These are phyloP conservation scores for Raffaelea albimanens DNA, from an alignment of 2,329 filamentous ascomycete genomes.

Conservation along the genomic window DNA sequence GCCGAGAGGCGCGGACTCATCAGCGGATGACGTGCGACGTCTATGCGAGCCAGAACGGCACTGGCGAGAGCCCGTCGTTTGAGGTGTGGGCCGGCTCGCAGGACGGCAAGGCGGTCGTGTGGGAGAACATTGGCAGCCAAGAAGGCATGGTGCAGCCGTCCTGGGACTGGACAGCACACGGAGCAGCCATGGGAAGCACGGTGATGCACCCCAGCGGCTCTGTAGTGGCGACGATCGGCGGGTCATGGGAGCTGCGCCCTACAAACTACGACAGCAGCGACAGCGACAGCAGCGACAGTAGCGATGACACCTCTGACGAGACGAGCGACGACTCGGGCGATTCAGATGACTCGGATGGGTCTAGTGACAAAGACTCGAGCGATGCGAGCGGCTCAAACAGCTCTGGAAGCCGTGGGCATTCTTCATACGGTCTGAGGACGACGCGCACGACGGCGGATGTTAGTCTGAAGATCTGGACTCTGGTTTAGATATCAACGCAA, in stretches of 20 bases:
- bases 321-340: slow-evolving; percentile 2
- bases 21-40: slow-evolving; percentile 48
- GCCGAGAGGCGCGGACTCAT: slow-evolving; percentile 40
- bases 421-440: no score
- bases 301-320: slow-evolving; percentile 19
- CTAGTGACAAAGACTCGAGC: no score
- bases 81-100: slow-evolving; percentile 55
- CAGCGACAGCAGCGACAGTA: slow-evolving; percentile 18
- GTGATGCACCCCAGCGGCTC: slow-evolving; percentile 44
- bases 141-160: slow-evolving; percentile 31
- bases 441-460: neutral
- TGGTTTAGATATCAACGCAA: no score
- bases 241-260: slow-evolving; percentile 33
- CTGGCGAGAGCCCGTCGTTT: slow-evolving; percentile 29
- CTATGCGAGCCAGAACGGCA: slow-evolving; percentile 25
- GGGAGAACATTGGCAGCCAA: slow-evolving; percentile 43
- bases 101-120: slow-evolving; percentile 45
- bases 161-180: slow-evolving; percentile 42
- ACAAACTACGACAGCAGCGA: neutral
- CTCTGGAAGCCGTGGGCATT: neutral
- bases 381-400: no score
- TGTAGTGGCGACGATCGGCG: slow-evolving; percentile 47
- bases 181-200: slow-evolving; percentile 38
- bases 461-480: slow-evolving; percentile 10
- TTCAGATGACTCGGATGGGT: no score